phyloP scores from a whole-genome alignment of 129 eudicot species.

The Flaveria sonorensis region DNA sequence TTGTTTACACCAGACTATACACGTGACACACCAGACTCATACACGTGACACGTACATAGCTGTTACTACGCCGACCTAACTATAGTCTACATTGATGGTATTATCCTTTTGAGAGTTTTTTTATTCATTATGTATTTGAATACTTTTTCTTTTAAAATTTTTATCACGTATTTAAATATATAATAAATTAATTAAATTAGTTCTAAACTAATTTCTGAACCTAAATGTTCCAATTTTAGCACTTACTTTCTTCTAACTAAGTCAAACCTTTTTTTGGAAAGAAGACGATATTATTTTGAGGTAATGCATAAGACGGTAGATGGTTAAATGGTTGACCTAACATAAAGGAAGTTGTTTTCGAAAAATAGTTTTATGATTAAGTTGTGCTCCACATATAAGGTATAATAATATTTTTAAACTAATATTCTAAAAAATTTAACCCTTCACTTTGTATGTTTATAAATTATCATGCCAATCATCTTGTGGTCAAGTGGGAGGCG shows the following conservation, averaged over 20 bases:
- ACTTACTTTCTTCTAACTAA: too few species aligned
- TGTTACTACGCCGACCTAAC: neutral
- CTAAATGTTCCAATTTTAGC: neutral
- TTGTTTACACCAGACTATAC: constrained; percentile 7
- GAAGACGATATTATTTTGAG: neutral
- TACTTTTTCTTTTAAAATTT: neutral
- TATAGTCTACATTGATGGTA: neutral
- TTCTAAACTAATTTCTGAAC: neutral
- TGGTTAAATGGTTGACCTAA: neutral
- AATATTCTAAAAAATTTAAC: neutral
- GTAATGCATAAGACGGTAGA: neutral
- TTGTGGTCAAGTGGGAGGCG: too few species aligned
- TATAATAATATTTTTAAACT: neutral
- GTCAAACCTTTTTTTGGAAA: too few species aligned
- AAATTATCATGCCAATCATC: too few species aligned
- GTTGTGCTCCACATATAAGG: neutral
- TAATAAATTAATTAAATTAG: neutral
- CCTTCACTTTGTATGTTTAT: neutral
- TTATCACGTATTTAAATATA: neutral
- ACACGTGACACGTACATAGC: constrained; percentile 23
- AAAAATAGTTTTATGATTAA: neutral
- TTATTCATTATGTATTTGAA: neutral
- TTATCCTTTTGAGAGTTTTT: too few species aligned
- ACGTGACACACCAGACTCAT: constrained; percentile 21
- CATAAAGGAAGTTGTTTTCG: neutral